Evolutionary conservation across 768 basidiomycete genomes (phyloP).

Genomic region (Lactifluus echinatus): DNA sequence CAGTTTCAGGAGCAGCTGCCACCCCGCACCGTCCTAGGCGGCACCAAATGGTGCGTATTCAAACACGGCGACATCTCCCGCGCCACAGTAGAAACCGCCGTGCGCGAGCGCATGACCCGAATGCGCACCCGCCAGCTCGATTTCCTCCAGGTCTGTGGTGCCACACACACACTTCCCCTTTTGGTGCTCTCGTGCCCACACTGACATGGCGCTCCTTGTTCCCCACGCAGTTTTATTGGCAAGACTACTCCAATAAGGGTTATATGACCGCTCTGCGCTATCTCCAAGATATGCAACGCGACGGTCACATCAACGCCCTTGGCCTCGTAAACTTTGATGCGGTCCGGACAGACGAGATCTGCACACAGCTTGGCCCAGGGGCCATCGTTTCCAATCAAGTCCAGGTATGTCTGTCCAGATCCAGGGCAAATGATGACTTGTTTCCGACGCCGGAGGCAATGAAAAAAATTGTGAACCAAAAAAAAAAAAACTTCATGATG

Average conservation of each 20-base stretch:
- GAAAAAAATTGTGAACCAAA: too few species aligned
- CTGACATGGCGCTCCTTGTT: not conserved
- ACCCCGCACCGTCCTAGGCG: slow-evolving; percentile 46
- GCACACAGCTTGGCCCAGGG: slow-evolving; percentile 60
- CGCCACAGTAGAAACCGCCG: slow-evolving; percentile 48
- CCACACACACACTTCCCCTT: not conserved
- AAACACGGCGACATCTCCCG: slow-evolving; percentile 42
- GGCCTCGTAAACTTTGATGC: slow-evolving; percentile 82
- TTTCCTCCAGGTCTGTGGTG: slow-evolving; percentile 52
- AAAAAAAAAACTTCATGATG: not conserved
- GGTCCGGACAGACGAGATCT: slow-evolving; percentile 68
- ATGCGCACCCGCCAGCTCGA: slow-evolving; percentile 56
- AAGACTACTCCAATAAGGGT: slow-evolving; percentile 47
- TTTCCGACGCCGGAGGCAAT: not conserved
- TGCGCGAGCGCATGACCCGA: slow-evolving; percentile 61
- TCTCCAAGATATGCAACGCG: slow-evolving; percentile 49
- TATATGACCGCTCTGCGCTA: slow-evolving; percentile 42
- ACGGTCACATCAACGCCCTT: slow-evolving; percentile 53
- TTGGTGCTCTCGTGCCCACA: not conserved
- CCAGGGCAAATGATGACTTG: not conserved
- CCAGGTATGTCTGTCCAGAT: slow-evolving; percentile 40
- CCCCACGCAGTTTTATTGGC: slow-evolving; percentile 64
- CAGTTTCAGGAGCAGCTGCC: slow-evolving; percentile 48
- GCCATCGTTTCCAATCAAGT: slow-evolving; percentile 77
- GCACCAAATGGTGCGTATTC: slow-evolving; percentile 87